A percentile compares a stretch with the other conserved stretches of the same genome.
Conservation (phyloP, 495 filamentous ascomycete species). For the Clavariopsis aquatica region DNA sequence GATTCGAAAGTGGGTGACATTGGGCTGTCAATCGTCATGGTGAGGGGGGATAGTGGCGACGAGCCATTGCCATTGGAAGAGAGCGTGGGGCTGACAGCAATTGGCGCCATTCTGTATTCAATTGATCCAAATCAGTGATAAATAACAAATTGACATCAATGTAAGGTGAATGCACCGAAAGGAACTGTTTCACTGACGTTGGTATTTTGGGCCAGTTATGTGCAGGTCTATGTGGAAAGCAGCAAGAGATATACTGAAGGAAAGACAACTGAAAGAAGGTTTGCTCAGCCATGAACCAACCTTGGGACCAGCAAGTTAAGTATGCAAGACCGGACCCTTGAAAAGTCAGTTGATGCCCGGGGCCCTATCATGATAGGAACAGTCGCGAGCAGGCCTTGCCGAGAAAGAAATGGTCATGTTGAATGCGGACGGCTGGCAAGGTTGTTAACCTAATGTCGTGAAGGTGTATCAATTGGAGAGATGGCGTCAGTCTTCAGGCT, state of each 20-base stretch:
- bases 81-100: neutral
- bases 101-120: slow-evolving; percentile 9
- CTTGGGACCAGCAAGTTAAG: neutral
- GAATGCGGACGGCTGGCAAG: neutral
- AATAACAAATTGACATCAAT: neutral
- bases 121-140: neutral
- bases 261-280: slow-evolving; percentile 1
- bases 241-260: slow-evolving; percentile 22
- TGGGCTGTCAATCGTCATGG: slow-evolving; percentile 5
- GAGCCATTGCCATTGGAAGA: slow-evolving; percentile 22
- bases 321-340: neutral
- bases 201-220: neutral
- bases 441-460: neutral
- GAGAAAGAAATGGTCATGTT: neutral
- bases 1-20: slow-evolving; percentile 17
- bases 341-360: slow-evolving; percentile 6
- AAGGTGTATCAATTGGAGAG: neutral
- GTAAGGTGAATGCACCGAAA: neutral
- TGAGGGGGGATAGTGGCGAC: neutral
- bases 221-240: slow-evolving; percentile 3
- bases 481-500: neutral
- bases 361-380: neutral
- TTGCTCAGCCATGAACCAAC: slow-evolving; percentile 12
- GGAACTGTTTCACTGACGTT: slow-evolving; percentile 1
- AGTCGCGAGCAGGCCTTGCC: neutral